phyloP scores from a whole-genome alignment of 164 flowering plant species.

The Saururus chinensis region DNA sequence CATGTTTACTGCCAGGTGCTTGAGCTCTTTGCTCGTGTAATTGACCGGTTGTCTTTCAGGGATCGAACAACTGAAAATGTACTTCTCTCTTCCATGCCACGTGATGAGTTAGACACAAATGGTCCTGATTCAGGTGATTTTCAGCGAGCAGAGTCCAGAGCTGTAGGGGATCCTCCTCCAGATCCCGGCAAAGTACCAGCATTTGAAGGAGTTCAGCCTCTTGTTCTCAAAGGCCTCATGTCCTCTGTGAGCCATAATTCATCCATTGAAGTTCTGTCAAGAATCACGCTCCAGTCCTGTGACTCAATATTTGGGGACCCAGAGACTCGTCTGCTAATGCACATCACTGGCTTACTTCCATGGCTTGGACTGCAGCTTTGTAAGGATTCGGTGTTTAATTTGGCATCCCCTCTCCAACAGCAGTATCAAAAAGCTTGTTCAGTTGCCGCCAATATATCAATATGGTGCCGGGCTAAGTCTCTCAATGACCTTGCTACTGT shows the following conservation, averaged over 20 bases:
- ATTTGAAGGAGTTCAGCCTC: constrained; percentile 96
- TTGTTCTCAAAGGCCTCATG: constrained; percentile 94
- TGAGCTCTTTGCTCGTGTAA: constrained; percentile 84
- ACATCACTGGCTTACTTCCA: constrained; percentile 87
- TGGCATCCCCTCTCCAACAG: constrained; percentile 57
- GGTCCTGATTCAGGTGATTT: constrained; percentile 35
- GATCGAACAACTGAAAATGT: constrained; percentile 94
- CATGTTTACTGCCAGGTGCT: constrained; percentile 97
- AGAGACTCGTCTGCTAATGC: constrained; percentile 90
- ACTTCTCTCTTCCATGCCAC: constrained; percentile 95
- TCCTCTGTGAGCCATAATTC: constrained; percentile 81
- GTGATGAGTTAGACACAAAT: constrained; percentile 68
- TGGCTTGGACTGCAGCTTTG: constrained; percentile 94
- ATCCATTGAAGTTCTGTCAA: constrained; percentile 85
- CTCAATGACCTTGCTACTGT: constrained; percentile 75
- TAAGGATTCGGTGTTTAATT: constrained; percentile 42
- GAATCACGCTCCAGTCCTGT: constrained; percentile 80
- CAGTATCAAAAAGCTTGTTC: constrained; percentile 79
- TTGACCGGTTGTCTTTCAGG: constrained; percentile 74
- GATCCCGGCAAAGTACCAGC: constrained; percentile 57
- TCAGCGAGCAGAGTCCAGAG: constrained; percentile 56
- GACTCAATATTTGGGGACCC: constrained; percentile 91
- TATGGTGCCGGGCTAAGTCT: constrained; percentile 85
- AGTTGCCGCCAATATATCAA: constrained; percentile 66
- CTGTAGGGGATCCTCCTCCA: constrained; percentile 31